Evolutionary conservation across 495 filamentous ascomycete genomes (phyloP), one percentile per base, ranked within the genome.

Genomic region (Clavariopsis aquatica): DNA sequence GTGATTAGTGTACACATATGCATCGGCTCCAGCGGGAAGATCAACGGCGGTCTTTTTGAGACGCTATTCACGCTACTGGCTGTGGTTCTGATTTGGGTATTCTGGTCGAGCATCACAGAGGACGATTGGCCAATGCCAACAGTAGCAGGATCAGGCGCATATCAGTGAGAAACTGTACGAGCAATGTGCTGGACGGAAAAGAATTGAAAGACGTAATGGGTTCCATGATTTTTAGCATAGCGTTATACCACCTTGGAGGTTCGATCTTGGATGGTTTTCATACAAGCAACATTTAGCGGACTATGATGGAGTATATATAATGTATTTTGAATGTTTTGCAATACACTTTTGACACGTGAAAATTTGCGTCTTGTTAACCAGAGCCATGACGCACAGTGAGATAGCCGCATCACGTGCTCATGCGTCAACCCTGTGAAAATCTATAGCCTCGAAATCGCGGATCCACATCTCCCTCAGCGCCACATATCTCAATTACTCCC

Each of bases 81-180:
- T 1, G 92, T 98, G 8, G 82, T 89, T 15, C 84, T 83, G 76
- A 71, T 96, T 52, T 99, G 93, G 93, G 72, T 89, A 65, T 99
- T 99, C 81, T 98, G 95, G 94, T 93, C 91, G 43, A 96, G 91
- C 79, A 99, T 99, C 71, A 99, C 94, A 4, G 94, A 99, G 78
- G 94, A 99, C 72, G 93, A 97, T 78, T 99, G 94, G 94, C 92
- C 94, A 0, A 83, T 88, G 81, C 85, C 87, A 12, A 77, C 80
- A 13, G 74, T 73, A 17, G 70, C 65, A 58, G 75, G 74, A 22
- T 62, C 63, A 20, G 70, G 72, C 36, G 75, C 74, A 28, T 83
- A 85, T 68, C 77, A 77, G 60, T 83, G 73, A 80, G 20, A 59
- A 10, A 28, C 15, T 23, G 1, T 24, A 27, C 23, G 47, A 47